These are phyloP conservation scores for Penicillium freii DNA, from an alignment of 2,329 filamentous ascomycete genomes.

Conservation along the genomic window DNA sequence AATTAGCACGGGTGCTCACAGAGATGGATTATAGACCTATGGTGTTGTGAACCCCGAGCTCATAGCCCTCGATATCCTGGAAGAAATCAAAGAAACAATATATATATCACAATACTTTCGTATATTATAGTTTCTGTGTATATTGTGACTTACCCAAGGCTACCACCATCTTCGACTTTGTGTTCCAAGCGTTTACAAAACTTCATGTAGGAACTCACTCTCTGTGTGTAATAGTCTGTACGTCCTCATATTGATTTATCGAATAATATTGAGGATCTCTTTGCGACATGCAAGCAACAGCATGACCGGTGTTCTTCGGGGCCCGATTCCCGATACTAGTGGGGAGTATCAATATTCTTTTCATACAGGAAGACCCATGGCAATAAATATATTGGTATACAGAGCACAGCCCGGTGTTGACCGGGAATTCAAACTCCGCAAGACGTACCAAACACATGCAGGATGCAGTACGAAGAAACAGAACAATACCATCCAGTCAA, in stretches of 20 bases:
- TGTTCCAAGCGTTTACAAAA: no score
- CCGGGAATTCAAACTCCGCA: neutral
- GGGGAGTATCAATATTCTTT: neutral
- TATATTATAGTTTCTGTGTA: neutral
- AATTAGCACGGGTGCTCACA: no score
- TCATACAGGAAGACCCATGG: neutral
- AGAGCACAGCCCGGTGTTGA: neutral
- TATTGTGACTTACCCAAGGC: neutral
- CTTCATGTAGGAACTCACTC: no score
- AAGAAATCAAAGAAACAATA: neutral
- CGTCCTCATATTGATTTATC: neutral
- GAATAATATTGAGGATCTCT: neutral
- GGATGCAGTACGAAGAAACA: neutral
- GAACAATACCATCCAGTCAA: conserved; percentile 8
- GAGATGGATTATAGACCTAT: neutral
- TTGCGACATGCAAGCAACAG: neutral
- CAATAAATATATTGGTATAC: neutral
- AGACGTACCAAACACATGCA: neutral
- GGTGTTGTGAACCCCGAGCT: neutral
- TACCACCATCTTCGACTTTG: neutral
- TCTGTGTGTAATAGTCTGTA: neutral
- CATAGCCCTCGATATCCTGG: neutral
- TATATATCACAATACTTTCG: neutral
- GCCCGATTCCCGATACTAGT: neutral
- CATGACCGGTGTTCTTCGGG: neutral